Percentiles rank a stretch among this genome's conserved stretches.
phyloP scores from a whole-genome alignment of 2,329 filamentous ascomycete species.

The Lecanosticta acicola region DNA sequence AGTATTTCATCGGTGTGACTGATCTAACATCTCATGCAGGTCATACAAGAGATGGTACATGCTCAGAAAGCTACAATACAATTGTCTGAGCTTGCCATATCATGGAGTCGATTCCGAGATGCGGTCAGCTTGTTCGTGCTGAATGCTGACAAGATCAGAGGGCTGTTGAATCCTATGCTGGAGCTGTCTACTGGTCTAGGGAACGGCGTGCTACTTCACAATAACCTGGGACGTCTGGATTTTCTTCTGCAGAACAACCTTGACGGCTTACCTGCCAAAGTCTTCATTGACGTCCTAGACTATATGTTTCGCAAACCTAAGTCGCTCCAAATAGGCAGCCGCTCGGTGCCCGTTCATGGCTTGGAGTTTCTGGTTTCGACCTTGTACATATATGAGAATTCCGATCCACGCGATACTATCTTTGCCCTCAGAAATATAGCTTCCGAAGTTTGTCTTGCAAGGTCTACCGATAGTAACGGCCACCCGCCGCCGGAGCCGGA shows the following conservation, averaged over 20 bases:
- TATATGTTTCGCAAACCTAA: background rate
- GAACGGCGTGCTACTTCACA: background rate
- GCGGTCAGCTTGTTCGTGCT: constrained; percentile 7
- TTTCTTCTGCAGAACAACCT: background rate
- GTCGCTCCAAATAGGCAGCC: background rate
- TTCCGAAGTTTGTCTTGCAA: background rate
- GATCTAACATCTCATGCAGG: background rate
- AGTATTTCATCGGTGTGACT: too few species aligned
- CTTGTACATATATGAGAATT: background rate
- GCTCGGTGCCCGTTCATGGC: background rate
- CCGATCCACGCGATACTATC: constrained; percentile 5
- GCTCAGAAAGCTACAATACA: constrained; percentile 8
- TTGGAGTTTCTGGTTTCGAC: constrained; percentile 11
- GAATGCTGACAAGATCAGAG: background rate
- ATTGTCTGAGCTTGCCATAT: constrained; percentile 2
- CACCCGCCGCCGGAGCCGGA: background rate
- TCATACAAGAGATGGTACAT: constrained; percentile 13
- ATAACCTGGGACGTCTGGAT: background rate
- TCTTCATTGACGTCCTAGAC: background rate
- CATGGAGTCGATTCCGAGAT: constrained; percentile 11
- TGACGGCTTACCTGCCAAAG: background rate
- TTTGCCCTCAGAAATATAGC: constrained; percentile 1
- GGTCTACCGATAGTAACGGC: background rate
- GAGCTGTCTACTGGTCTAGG: background rate
- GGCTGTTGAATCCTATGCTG: background rate